These are phyloP conservation scores for Aegilops tauschii DNA, from an alignment of 176 grass and related monocot species.

Conservation along the genomic window DNA sequence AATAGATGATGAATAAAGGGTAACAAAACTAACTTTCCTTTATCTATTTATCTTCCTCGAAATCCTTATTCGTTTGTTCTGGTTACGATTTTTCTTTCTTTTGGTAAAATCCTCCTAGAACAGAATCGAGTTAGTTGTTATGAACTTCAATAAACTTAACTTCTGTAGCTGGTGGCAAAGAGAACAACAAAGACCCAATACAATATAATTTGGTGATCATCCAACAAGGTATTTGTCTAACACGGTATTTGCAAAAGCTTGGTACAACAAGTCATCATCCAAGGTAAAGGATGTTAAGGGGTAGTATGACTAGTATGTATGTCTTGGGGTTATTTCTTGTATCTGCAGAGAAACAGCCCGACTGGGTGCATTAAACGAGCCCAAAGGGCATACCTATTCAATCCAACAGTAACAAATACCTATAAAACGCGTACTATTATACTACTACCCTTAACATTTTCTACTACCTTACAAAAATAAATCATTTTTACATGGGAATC, in stretches of 20 bases:
- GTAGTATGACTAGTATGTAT: not conserved
- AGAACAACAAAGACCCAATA: not conserved
- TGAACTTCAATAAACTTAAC: too few relatives aligned
- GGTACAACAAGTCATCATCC: not conserved
- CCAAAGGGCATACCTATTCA: not conserved
- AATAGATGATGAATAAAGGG: slow-evolving; percentile 9
- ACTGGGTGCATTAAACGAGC: not conserved
- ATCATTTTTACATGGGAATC: not conserved
- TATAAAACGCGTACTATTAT: not conserved
- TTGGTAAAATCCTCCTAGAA: too few relatives aligned
- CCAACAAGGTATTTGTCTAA: not conserved
- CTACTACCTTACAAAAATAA: not conserved
- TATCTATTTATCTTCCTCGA: not conserved
- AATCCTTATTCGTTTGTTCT: not conserved
- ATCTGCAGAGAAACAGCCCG: not conserved
- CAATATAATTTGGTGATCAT: not conserved
- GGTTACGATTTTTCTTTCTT: too few relatives aligned
- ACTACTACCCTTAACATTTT: not conserved
- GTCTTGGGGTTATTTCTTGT: not conserved
- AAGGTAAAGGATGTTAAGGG: not conserved
- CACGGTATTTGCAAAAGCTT: not conserved
- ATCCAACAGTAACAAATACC: not conserved
- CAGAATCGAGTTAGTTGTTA: too few relatives aligned
- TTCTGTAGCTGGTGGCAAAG: too few relatives aligned
- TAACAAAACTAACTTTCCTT: not conserved